These are phyloP conservation scores for Amyloporia xantha DNA, from an alignment of 768 basidiomycete genomes.

Conservation along the genomic window DNA sequence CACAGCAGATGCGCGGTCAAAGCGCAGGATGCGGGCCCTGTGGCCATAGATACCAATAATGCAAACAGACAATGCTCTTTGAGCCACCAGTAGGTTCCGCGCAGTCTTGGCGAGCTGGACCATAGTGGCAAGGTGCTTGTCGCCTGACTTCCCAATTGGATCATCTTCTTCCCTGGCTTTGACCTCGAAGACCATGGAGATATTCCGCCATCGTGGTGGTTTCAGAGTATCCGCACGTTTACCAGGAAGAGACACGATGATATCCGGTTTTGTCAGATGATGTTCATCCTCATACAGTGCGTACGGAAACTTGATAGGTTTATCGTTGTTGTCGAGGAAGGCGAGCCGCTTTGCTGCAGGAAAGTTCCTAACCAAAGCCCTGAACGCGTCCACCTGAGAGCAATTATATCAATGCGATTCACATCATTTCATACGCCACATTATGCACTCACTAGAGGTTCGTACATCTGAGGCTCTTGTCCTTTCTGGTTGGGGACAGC, in stretches of 20 bases:
- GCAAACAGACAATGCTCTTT: conserved; percentile 5
- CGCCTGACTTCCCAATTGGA: neutral
- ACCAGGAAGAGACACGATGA: conserved; percentile 5
- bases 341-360: neutral
- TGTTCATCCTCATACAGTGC: neutral
- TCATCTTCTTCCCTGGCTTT: neutral
- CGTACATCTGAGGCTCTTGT: neutral
- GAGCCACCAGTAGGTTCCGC: conserved; percentile 7
- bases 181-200: conserved; percentile 7
- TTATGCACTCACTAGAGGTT: conserved; percentile 1
- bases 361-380: neutral
- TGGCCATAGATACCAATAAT: conserved; percentile 11
- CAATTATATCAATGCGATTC: neutral
- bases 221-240: neutral
- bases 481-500: neutral
- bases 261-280: conserved; percentile 3
- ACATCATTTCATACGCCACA: neutral
- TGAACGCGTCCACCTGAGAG: neutral
- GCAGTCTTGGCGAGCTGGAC: conserved; percentile 9
- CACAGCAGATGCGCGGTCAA: conserved; percentile 8
- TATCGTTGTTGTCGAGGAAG: neutral
- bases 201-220: conserved; percentile 1
- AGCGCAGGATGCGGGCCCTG: conserved; percentile 6
- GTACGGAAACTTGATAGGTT: conserved; percentile 1
- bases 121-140: neutral